Evolutionary conservation across 2,329 filamentous ascomycete genomes (phyloP), one percentile per base, ranked within the genome.

Genomic region (Basipetospora chlamydospora): DNA sequence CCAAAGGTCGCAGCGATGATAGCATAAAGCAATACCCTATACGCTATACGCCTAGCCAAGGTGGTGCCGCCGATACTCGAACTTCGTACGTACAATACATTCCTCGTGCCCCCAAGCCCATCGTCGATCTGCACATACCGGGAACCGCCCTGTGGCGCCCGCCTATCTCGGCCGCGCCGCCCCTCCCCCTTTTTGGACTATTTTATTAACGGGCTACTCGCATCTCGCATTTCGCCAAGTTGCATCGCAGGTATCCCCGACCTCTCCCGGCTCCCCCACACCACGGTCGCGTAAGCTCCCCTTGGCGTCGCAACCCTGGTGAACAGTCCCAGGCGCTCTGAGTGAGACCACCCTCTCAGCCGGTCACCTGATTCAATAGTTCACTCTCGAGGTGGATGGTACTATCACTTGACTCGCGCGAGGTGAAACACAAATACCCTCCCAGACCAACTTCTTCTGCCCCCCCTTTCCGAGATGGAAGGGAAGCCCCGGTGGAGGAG

Each of bases 371-470:
- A 37, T 37, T 30, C 21, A 6, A 13, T 31, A 12, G 20, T n/a
- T 28, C 20, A 13, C 7, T 11, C n/a, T 11, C 17, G 22, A 28
- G 17, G 13, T 22, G 34, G 35, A 37, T 37, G 35, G 28, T 6
- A 25, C 28, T 21, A 37, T 37, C 35, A 37, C 35, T 31, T 31
- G 35, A 37, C 35, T 37, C 22, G 22, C 30, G 26, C 26, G 30
- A 21, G 18, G 26, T 37, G 35, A 37, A 37, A 37, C 35, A 37
- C 12, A 17, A 26, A 36, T 31, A n/a, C n/a, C n/a, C n/a, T n/a
- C n/a, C n/a, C n/a, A n/a, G n/a, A 26, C 23, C 23, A 26, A 26
- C 7, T 26, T 7, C 23, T 26, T 31, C 29, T 18, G 15, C 15
- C 6, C 16, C 13, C 6, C 8, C 16, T 13, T 33, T 22, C 8